Conservation (phyloP, 345 rosid species). For the Gossypium ekmanianum region DNA sequence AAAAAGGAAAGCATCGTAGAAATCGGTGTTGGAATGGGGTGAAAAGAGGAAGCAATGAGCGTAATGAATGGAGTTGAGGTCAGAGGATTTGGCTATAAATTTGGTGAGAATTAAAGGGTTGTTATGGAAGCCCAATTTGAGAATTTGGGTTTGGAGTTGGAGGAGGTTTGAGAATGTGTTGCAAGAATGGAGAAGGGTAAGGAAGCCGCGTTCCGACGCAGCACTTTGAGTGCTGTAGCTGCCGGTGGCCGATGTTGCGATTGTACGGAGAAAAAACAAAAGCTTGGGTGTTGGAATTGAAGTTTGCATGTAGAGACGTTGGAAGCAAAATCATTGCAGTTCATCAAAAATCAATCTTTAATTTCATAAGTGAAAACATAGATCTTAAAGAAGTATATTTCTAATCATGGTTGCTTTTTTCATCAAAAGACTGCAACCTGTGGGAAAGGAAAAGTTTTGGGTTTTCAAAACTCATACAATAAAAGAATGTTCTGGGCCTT, state of each 20-base stretch:
- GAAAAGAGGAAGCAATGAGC: constrained; percentile 46
- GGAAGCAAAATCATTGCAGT: too few relatives aligned
- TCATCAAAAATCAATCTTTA: too few relatives aligned
- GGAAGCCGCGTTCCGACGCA: constrained; percentile 40
- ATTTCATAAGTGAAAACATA: too few relatives aligned
- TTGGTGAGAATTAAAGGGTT: constrained; percentile 49
- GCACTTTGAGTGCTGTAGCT: constrained; percentile 16
- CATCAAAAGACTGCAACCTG: too few relatives aligned
- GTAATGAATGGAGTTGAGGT: constrained; percentile 31
- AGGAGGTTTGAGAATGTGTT: constrained; percentile 25
- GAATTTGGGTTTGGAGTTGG: constrained; percentile 36
- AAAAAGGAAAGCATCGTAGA: constrained; percentile 48
- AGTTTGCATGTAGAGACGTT: too few relatives aligned
- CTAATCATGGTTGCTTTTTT: too few relatives aligned
- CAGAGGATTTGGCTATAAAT: constrained; percentile 40
- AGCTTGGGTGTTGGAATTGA: not conserved
- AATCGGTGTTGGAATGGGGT: constrained; percentile 28
- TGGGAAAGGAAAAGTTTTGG: too few relatives aligned
- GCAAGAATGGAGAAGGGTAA: constrained; percentile 42
- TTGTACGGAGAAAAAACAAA: not conserved
- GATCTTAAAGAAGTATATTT: too few relatives aligned
- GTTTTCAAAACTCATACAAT: too few relatives aligned
- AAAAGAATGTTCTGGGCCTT: too few relatives aligned
- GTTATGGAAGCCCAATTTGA: constrained; percentile 43
- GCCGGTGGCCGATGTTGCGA: not conserved